These are phyloP conservation scores for Phaeotremella skinneri DNA, from an alignment of 768 basidiomycete genomes.

Conservation along the genomic window DNA sequence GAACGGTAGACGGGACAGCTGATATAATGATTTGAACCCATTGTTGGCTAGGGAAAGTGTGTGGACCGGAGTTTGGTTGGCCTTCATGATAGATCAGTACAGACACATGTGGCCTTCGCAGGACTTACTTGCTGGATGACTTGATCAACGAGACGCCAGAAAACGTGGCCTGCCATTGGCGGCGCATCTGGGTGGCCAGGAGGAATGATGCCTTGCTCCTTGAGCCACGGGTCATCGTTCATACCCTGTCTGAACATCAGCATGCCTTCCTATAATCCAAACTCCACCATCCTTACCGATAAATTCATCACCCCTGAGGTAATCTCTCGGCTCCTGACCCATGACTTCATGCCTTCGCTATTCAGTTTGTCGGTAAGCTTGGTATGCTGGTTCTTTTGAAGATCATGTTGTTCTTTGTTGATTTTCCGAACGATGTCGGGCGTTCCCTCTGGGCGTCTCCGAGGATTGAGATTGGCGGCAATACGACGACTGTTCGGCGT, in stretches of 20 bases:
- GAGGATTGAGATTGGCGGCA: conserved; percentile 11
- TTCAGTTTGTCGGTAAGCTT: conserved; percentile 29
- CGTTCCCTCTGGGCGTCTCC: conserved; percentile 14
- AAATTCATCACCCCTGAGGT: conserved; percentile 34
- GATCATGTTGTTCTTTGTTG: conserved; percentile 18
- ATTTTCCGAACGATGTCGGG: conserved; percentile 10
- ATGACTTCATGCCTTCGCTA: conserved; percentile 37
- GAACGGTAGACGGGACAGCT: conserved; percentile 64
- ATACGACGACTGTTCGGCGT: not conserved
- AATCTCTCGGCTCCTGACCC: conserved; percentile 29
- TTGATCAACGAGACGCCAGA: conserved; percentile 63
- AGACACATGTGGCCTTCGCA: not conserved
- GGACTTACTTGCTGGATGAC: conserved; percentile 34
- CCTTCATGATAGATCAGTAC: conserved; percentile 7
- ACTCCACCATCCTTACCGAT: conserved; percentile 37
- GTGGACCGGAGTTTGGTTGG: conserved; percentile 32
- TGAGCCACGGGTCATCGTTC: conserved; percentile 71
- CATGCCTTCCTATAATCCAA: not conserved
- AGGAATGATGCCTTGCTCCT: conserved; percentile 66
- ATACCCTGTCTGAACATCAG: conserved; percentile 52
- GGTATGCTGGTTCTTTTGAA: conserved; percentile 1
- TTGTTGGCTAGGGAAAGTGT: conserved; percentile 84
- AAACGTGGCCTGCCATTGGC: conserved; percentile 62
- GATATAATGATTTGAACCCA: conserved; percentile 62
- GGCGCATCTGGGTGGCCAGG: conserved; percentile 69